A percentile compares a stretch with the other conserved stretches of the same genome.
Conservation (phyloP, 345 rosid species). For the Salix arbutifolia region DNA sequence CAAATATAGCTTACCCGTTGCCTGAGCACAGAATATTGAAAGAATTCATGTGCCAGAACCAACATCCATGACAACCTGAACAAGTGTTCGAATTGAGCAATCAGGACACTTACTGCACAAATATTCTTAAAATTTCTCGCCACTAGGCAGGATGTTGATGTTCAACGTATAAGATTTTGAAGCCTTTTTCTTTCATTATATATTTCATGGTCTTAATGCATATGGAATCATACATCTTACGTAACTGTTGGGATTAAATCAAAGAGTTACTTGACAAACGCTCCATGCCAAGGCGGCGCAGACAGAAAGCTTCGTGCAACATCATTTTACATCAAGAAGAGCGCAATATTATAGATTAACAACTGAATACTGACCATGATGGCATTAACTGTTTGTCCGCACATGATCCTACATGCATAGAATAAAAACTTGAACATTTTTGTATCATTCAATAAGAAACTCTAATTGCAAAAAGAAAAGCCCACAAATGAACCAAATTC, state of each 20-base stretch:
- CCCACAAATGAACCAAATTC: no score
- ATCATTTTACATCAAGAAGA: neutral
- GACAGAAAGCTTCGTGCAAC: neutral
- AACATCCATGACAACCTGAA: slow-evolving; percentile 92
- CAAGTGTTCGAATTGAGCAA: slow-evolving; percentile 12
- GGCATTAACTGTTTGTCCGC: slow-evolving; percentile 61
- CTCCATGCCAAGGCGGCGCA: neutral
- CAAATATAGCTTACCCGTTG: slow-evolving; percentile 54
- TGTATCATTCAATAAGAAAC: no score
- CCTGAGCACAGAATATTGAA: slow-evolving; percentile 96
- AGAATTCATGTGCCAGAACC: slow-evolving; percentile 99
- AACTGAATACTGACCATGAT: slow-evolving; percentile 16
- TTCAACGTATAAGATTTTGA: neutral
- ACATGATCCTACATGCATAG: slow-evolving; percentile 55
- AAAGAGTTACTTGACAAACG: no score
- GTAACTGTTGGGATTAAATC: neutral
- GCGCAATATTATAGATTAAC: neutral
- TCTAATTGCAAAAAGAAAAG: no score
- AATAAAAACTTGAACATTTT: no score
- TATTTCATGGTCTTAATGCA: neutral
- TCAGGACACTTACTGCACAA: slow-evolving; percentile 13
- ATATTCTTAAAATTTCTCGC: neutral
- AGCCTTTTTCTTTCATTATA: neutral
- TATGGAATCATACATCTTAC: neutral
- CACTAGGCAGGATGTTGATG: neutral